Evolutionary conservation across 208 protist genomes (phyloP).

Genomic region (Leishmania guyanensis): DNA sequence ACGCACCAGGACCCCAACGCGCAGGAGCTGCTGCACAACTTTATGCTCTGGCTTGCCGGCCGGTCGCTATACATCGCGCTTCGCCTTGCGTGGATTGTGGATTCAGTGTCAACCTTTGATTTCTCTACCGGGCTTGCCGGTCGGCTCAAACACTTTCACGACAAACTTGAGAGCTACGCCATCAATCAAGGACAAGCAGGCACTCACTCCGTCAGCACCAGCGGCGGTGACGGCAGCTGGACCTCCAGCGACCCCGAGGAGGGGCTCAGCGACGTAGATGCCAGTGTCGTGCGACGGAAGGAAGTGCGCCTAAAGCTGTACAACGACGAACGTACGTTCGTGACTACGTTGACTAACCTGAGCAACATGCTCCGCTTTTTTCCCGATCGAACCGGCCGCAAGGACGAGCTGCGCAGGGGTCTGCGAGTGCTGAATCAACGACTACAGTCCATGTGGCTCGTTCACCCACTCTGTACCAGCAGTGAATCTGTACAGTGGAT

Average conservation of each 20-base stretch:
- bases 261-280: conserved; percentile 31
- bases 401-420: conserved; percentile 67
- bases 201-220: conserved; percentile 4
- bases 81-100: conserved; percentile 77
- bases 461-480: conserved; percentile 74
- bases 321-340: conserved; percentile 83
- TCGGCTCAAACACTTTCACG: conserved; percentile 74
- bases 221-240: conserved; percentile 15
- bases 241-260: conserved; percentile 25
- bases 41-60: conserved; percentile 78
- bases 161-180: conserved; percentile 88
- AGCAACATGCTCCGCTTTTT: conserved; percentile 72
- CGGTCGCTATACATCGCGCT: conserved; percentile 75
- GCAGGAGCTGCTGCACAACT: conserved; percentile 62
- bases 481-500: conserved; percentile 82
- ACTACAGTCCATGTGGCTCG: conserved; percentile 52
- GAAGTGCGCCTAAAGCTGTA: conserved; percentile 81
- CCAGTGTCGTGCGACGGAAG: conserved; percentile 63
- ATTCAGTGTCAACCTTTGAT: conserved; percentile 61
- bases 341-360: conserved; percentile 72
- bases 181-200: conserved; percentile 67
- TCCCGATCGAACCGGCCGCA: conserved; percentile 65
- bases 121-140: conserved; percentile 47
- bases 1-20: conserved; percentile 53
- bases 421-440: conserved; percentile 68